Conservation (phyloP, 257 asterid genomes). For the Cordia subcordata region DNA sequence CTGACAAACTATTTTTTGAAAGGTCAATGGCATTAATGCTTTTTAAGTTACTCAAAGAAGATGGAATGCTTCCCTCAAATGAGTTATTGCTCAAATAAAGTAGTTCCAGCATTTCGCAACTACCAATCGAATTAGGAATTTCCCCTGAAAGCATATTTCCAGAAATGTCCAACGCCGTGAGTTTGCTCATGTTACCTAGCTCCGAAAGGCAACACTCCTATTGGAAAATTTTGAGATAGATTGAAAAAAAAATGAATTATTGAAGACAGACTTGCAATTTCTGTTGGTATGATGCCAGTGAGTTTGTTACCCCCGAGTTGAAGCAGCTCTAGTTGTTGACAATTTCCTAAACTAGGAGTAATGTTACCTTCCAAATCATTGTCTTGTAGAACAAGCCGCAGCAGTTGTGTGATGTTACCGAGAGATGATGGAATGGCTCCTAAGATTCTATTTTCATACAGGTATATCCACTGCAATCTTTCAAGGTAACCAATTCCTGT, state of each 20-base stretch:
- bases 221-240: not conserved
- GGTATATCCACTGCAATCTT: not conserved
- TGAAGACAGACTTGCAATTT: not conserved
- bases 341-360: not conserved
- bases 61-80: slow-evolving; percentile 13
- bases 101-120: slow-evolving; percentile 1
- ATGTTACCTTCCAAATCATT: not conserved
- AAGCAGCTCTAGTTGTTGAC: slow-evolving; percentile 4
- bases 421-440: not conserved
- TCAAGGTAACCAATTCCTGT: not conserved
- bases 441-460: too few species aligned
- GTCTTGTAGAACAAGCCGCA: not conserved
- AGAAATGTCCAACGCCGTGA: not conserved
- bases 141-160: slow-evolving; percentile 9
- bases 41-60: slow-evolving; percentile 9
- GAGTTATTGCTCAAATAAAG: slow-evolving; percentile 4
- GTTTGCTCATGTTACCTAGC: slow-evolving; percentile 13
- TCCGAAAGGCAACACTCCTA: slow-evolving; percentile 7
- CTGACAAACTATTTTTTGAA: slow-evolving; percentile 1
- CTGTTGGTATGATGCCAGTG: not conserved
- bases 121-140: slow-evolving; percentile 16
- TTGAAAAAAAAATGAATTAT: too few species aligned
- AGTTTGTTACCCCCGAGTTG: slow-evolving; percentile 13
- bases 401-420: not conserved
- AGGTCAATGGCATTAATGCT: slow-evolving; percentile 1